These are phyloP conservation scores for Komagataella mondaviorum DNA, from an alignment of 805 yeast genomes.

Conservation along the genomic window DNA sequence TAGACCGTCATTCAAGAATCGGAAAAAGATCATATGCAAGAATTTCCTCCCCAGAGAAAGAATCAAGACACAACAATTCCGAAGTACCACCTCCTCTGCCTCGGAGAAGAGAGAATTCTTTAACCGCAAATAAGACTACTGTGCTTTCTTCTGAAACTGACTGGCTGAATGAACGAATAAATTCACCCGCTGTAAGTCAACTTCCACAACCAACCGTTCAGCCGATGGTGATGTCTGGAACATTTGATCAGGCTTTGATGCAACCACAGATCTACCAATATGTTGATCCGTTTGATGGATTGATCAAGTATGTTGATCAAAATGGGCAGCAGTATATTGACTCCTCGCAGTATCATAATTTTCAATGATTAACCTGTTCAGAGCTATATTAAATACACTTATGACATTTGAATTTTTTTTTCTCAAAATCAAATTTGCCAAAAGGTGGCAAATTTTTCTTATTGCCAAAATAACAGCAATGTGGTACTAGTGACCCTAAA, in stretches of 20 bases:
- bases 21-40: slow-evolving; percentile 1
- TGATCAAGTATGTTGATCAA: slow-evolving; percentile 51
- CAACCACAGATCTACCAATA: slow-evolving; percentile 45
- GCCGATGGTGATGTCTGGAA: slow-evolving; percentile 7
- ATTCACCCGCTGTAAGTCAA: slow-evolving; percentile 7
- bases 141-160: slow-evolving; percentile 21
- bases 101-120: slow-evolving; percentile 19
- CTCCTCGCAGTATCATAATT: slow-evolving; percentile 10
- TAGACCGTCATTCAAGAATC: slow-evolving; percentile 8
- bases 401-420: too few relatives aligned
- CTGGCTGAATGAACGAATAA: slow-evolving; percentile 12
- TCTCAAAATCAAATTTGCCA: too few relatives aligned
- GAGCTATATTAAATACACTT: background rate
- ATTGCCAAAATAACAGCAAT: too few relatives aligned
- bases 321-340: slow-evolving; percentile 52
- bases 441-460: too few relatives aligned
- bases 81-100: slow-evolving; percentile 37
- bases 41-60: slow-evolving; percentile 13
- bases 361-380: background rate
- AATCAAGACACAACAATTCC: background rate
- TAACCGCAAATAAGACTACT: slow-evolving; percentile 18
- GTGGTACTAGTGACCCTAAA: too few relatives aligned
- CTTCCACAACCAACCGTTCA: slow-evolving; percentile 9
- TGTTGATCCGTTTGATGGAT: slow-evolving; percentile 61
- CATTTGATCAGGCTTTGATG: slow-evolving; percentile 6